These are phyloP conservation scores for Trichoderma afroharzianum DNA, from an alignment of 2,329 filamentous ascomycete genomes.

Conservation along the genomic window DNA sequence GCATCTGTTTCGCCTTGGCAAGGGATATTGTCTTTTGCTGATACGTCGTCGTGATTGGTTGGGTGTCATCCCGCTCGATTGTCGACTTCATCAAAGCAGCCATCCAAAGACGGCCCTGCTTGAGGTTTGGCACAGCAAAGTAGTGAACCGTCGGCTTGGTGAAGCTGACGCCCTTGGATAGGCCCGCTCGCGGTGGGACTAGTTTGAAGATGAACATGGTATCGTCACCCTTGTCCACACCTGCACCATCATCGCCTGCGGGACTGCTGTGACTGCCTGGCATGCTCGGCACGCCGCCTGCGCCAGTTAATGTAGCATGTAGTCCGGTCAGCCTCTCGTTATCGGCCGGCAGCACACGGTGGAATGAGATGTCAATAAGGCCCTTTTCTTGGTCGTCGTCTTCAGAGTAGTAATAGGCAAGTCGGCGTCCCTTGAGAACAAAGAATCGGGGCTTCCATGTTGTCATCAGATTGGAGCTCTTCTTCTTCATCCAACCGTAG, in stretches of 20 bases:
- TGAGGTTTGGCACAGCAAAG: slow-evolving; percentile 89
- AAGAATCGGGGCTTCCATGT: slow-evolving; percentile 98
- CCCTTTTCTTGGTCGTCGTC: slow-evolving; percentile 90
- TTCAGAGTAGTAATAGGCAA: slow-evolving; percentile 96
- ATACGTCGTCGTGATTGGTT: slow-evolving; percentile 83
- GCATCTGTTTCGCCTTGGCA: slow-evolving; percentile 80
- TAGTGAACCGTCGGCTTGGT: slow-evolving; percentile 97
- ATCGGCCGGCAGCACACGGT: slow-evolving; percentile 91
- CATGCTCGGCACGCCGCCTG: slow-evolving; percentile 48
- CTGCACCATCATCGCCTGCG: slow-evolving; percentile 37
- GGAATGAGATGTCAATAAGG: slow-evolving; percentile 94
- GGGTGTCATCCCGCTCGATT: slow-evolving; percentile 82
- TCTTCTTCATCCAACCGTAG: slow-evolving; percentile 99
- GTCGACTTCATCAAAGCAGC: slow-evolving; percentile 98
- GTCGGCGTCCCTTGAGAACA: slow-evolving; percentile 81
- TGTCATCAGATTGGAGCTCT: slow-evolving; percentile 91
- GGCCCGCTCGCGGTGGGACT: slow-evolving; percentile 79
- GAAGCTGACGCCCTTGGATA: slow-evolving; percentile 90
- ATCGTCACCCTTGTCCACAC: slow-evolving; percentile 52
- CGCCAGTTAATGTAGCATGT: slow-evolving; percentile 87
- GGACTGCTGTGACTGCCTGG: slow-evolving; percentile 53
- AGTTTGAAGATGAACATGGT: slow-evolving; percentile 98
- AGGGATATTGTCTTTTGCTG: slow-evolving; percentile 96
- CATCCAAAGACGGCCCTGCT: slow-evolving; percentile 94
- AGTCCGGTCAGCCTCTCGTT: slow-evolving; percentile 86